Evolutionary conservation across 2,329 filamentous ascomycete genomes (phyloP), one percentile per base, ranked within the genome.

Genomic region (Didymella pomorum): DNA sequence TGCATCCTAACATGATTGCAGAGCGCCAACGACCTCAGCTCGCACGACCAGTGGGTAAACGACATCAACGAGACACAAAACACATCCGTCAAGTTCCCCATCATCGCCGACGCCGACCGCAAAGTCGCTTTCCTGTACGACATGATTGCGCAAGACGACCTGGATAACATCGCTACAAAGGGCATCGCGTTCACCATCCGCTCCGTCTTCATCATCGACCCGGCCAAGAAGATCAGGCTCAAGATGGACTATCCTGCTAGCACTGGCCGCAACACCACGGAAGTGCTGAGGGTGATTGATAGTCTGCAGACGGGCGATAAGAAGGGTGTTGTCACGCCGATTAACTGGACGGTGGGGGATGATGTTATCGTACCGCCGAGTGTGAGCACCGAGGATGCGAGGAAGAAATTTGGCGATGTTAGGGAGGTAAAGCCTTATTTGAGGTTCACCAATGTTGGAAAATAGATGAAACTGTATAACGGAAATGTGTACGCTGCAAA

Each of bases 171-270:
- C 58, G 79, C 84, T 54, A 63, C 71, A 57, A 81, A 80, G 71
- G 80, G 78, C 69, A 90, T 94, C 70, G 92, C 93, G 56, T 94
- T 96, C 81, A 97, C 93, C 70, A 96, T 97, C 81, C 92, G 93
- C 73, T 92, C 90, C 70, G 93, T 97, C 76, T 97, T 96, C 85
- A 84, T 97, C 81, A 95, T 97, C 78, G 93, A 97, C 83, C 93
- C 93, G 65, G 87, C 87, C 79, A 97, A 96, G 88, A 94, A 89
- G 79, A 95, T 97, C 81, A 89, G 93, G 71, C 87, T 93, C 76
- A 96, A 92, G 78, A 90, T 97, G 82, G 89, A 91, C 75, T 97
- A 97, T 84, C 93, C 93, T 42, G 93, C 93, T 61, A 93, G 90
- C 58, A 96, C 92, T 44, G 93, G 93, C 33, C 76, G 85, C 44